These are phyloP conservation scores for Giardia muris DNA, from an alignment of 208 protist species.

Conservation along the genomic window DNA sequence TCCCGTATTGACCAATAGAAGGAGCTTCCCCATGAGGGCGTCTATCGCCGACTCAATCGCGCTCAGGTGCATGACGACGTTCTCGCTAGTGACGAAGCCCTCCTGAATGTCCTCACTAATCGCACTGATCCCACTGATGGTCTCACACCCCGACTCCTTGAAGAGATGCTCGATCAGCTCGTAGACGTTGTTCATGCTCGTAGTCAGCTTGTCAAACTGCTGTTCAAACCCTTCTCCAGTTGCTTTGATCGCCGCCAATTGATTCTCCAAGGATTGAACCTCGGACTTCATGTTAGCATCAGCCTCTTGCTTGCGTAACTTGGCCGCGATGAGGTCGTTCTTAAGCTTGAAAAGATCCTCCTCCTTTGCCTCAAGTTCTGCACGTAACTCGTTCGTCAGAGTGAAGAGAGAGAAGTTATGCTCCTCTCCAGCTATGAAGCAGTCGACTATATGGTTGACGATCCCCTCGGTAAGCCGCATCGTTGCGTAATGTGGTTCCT, in stretches of 20 bases:
- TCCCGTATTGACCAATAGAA: not conserved
- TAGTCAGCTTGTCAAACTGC: slow-evolving; percentile 1
- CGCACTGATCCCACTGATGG: not conserved
- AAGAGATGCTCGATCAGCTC: slow-evolving; percentile 10
- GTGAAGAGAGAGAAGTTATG: slow-evolving; percentile 12
- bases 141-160: not conserved
- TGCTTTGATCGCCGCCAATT: not conserved
- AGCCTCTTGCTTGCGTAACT: not conserved
- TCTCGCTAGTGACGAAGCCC: not conserved
- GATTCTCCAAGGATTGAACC: not conserved
- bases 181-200: not conserved
- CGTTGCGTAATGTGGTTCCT: not conserved
- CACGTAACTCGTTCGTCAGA: not conserved
- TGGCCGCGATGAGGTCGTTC: not conserved
- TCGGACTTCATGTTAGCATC: slow-evolving; percentile 7
- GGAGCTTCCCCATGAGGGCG: not conserved
- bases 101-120: not conserved
- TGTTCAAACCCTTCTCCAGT: not conserved
- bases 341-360: slow-evolving; percentile 20
- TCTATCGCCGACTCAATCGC: not conserved
- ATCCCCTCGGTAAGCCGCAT: slow-evolving; percentile 7
- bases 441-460: not conserved
- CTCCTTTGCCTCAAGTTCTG: not conserved
- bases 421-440: not conserved
- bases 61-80: slow-evolving; percentile 5